Evolutionary conservation across 139 green algal genomes (phyloP), one percentile per base, ranked within the genome.

Genomic region (Monoraphidium neglectum): DNA sequence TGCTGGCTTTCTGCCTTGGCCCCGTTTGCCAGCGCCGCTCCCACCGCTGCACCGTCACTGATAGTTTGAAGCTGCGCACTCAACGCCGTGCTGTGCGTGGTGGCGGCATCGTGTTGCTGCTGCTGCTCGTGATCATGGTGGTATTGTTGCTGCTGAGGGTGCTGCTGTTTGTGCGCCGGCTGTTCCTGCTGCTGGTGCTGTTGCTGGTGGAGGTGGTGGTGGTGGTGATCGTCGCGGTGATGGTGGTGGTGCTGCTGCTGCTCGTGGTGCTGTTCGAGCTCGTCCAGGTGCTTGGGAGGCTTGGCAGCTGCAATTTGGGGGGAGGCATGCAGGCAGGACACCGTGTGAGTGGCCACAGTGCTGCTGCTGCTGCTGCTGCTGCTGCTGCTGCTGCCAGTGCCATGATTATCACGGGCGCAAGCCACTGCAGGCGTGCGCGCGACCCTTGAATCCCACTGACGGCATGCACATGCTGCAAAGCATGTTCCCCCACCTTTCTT

Each of bases 401-500:
- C n/a, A n/a, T n/a, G n/a, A n/a, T n/a, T n/a, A 51, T 51, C 8
- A 51, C 43, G 43, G 12, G 8, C 8, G 43, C 43, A 51, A 51
- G 43, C 8, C 43, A 12, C 43, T 8, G 43, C 43, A 51, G 43
- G 12, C 43, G 8, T 12, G 43, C 43, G 12, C 8, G 43, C 43
- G 43, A n/a, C 43, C 8, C 8, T 12, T 8, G 43, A 8, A 51
- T 8, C 8, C 43, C 8, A 51, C 8, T 12, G 43, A 51, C 43
- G 8, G 43, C 43, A 51, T 21, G 12, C 57, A 65, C 10, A 8
- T 33, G n/a, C 57, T 13, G 16, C 12, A 65, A 32, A 8, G n/a
- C 57, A 8, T 10, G 10, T 16, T 13, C 57, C 26, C 68, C 28
- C 30, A 79, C 73, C 64, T 54, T 79, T 79, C 15, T 79, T 79